These are phyloP conservation scores for Fusarium hainanense DNA, from an alignment of 2,329 filamentous ascomycete genomes.

Conservation along the genomic window DNA sequence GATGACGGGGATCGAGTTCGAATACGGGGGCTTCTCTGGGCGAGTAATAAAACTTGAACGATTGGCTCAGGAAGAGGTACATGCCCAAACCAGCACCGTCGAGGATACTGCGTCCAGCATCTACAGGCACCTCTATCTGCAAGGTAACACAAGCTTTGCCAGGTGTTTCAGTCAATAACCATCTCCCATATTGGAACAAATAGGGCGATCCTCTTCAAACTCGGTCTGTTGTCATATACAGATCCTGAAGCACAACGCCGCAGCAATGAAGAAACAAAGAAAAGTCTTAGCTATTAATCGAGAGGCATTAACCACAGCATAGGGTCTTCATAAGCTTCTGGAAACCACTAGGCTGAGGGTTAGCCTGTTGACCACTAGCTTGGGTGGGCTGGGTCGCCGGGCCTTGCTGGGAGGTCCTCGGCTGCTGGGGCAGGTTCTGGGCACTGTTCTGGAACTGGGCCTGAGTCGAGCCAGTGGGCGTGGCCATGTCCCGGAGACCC, in stretches of 20 bases:
- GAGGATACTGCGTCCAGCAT: slow-evolving; percentile 7
- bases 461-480: slow-evolving; percentile 90
- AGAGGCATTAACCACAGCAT: slow-evolving; percentile 78
- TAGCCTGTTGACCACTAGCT: slow-evolving; percentile 67
- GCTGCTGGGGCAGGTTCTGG: slow-evolving; percentile 81
- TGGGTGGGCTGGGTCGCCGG: slow-evolving; percentile 66
- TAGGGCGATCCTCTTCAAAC: slow-evolving; percentile 20
- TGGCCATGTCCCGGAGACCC: slow-evolving; percentile 79
- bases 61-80: neutral
- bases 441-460: slow-evolving; percentile 97
- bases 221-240: slow-evolving; percentile 30
- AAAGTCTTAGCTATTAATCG: slow-evolving; percentile 44
- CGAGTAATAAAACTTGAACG: slow-evolving; percentile 9
- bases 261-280: slow-evolving; percentile 47
- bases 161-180: slow-evolving; percentile 18
- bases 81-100: slow-evolving; percentile 14
- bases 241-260: slow-evolving; percentile 41
- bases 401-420: slow-evolving; percentile 69
- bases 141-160: slow-evolving; percentile 7
- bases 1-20: slow-evolving; percentile 33
- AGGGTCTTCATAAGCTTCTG: slow-evolving; percentile 93
- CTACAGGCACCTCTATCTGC: slow-evolving; percentile 2
- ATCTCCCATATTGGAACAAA: slow-evolving; percentile 10
- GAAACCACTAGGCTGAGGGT: slow-evolving; percentile 82
- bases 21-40: slow-evolving; percentile 6